These are phyloP conservation scores for Boletus rubescentipes DNA, from an alignment of 768 basidiomycete genomes.

Conservation along the genomic window DNA sequence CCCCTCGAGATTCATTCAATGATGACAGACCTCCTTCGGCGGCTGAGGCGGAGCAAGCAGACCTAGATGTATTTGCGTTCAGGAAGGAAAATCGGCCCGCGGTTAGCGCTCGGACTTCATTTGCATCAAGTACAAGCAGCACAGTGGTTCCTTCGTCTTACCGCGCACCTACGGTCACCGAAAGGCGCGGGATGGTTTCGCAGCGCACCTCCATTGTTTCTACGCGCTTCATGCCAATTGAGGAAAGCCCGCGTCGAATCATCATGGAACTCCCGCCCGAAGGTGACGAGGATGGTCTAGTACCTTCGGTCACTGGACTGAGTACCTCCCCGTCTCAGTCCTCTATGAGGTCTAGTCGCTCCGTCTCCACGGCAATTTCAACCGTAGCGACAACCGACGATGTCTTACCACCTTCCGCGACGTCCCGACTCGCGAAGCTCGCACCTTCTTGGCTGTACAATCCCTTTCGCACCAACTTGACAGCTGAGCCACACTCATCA, in stretches of 20 bases:
- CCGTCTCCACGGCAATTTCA: conserved; percentile 42
- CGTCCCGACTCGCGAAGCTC: conserved; percentile 53
- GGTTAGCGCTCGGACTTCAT: conserved; percentile 36
- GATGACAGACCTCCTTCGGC: conserved; percentile 42
- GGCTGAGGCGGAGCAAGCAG: conserved; percentile 70
- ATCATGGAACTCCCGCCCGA: conserved; percentile 53
- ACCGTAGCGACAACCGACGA: conserved; percentile 17
- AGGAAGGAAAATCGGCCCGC: conserved; percentile 38
- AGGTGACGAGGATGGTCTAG: conserved; percentile 28
- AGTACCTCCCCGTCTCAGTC: conserved; percentile 69
- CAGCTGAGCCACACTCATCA: conserved; percentile 54
- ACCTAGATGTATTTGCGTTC: conserved; percentile 64
- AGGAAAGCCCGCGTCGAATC: conserved; percentile 63
- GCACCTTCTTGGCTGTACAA: conserved; percentile 80
- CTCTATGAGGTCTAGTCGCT: conserved; percentile 55
- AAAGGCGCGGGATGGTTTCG: conserved; percentile 41
- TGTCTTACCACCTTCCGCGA: conserved; percentile 26
- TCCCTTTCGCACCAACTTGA: conserved; percentile 58
- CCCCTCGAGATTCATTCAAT: conserved; percentile 33
- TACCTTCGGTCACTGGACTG: conserved; percentile 36
- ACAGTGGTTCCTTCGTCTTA: conserved; percentile 37
- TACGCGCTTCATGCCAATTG: conserved; percentile 58
- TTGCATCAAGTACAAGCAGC: conserved; percentile 41
- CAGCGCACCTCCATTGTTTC: conserved; percentile 52
- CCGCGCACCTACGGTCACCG: conserved; percentile 31